Percentiles rank a stretch among this genome's conserved stretches.
These are phyloP conservation scores for Rhodotorula diobovata DNA, from an alignment of 768 basidiomycete genomes.

Conservation along the genomic window DNA sequence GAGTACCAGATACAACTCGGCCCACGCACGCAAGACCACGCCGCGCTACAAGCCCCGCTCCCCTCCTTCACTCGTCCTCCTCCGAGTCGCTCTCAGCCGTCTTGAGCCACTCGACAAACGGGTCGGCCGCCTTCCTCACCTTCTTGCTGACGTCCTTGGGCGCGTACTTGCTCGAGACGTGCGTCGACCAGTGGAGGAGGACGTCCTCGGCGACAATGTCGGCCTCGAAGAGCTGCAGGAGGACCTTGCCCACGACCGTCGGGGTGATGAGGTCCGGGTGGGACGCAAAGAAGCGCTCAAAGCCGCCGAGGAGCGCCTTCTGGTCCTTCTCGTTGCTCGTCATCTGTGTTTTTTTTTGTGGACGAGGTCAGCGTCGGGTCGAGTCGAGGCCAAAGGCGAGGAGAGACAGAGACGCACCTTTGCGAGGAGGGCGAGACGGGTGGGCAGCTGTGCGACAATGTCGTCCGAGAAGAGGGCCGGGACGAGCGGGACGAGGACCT, in stretches of 20 bases:
- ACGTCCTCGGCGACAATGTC: conserved; percentile 91
- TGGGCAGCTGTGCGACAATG: conserved; percentile 54
- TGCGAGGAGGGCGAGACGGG: conserved; percentile 63
- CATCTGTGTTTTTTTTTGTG: no score
- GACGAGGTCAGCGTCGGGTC: not conserved
- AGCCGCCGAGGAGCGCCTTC: conserved; percentile 85
- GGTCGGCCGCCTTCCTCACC: conserved; percentile 83
- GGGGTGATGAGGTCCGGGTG: conserved; percentile 64
- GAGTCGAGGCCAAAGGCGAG: not conserved
- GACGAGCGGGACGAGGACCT: conserved; percentile 72
- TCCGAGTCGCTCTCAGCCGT: conserved; percentile 66
- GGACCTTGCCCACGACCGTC: conserved; percentile 50
- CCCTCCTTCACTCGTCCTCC: conserved; percentile 6
- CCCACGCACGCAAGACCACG: no score
- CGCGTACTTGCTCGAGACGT: conserved; percentile 48
- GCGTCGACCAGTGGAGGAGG: conserved; percentile 55
- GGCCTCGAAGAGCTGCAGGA: conserved; percentile 88
- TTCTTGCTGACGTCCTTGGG: conserved; percentile 92
- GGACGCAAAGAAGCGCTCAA: conserved; percentile 77
- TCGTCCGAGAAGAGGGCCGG: conserved; percentile 77
- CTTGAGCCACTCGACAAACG: conserved; percentile 92
- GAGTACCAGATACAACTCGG: no score
- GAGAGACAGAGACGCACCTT: conserved; percentile 57
- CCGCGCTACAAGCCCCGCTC: not conserved
- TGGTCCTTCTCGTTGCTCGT: conserved; percentile 90